phyloP scores from a whole-genome alignment of 2,329 filamentous ascomycete genomes.

The Corniculantispora saksenae region DNA sequence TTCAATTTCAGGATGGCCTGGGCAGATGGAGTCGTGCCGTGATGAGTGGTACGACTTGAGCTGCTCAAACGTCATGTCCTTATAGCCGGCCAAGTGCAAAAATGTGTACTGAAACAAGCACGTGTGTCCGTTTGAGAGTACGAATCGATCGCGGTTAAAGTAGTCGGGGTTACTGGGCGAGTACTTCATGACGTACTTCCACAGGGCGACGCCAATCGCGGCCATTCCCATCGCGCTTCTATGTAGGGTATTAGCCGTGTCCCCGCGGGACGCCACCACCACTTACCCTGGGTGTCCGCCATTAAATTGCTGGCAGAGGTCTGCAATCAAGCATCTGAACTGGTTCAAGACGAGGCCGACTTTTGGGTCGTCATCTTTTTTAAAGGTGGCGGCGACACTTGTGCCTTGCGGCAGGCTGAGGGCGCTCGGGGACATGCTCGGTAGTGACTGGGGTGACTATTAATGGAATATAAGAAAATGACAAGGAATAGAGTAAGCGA shows the following conservation, averaged over 20 bases:
- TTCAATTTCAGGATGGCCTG: constrained; percentile 60
- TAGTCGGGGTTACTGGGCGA: constrained; percentile 54
- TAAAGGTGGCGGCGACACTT: constrained; percentile 41
- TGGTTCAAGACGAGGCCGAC: constrained; percentile 56
- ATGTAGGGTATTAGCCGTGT: not conserved
- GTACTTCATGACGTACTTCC: constrained; percentile 64
- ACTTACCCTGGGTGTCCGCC: constrained; percentile 67
- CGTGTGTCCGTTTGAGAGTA: constrained; percentile 61
- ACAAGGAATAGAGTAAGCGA: not conserved
- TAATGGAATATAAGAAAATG: not conserved
- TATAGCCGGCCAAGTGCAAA: constrained; percentile 54
- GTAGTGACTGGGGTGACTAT: not conserved
- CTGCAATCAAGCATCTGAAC: constrained; percentile 65
- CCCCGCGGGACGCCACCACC: not conserved
- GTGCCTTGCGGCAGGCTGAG: constrained; percentile 25
- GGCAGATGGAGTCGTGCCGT: constrained; percentile 51
- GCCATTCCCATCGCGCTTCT: constrained; percentile 59
- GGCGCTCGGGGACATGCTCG: not conserved
- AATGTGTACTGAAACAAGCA: constrained; percentile 57
- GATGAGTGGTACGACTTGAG: constrained; percentile 53
- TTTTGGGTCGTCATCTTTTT: constrained; percentile 22
- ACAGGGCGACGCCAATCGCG: constrained; percentile 60
- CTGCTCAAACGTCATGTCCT: constrained; percentile 56
- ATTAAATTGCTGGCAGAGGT: constrained; percentile 69
- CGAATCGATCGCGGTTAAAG: constrained; percentile 64